Evolutionary conservation across 345 rosid genomes (phyloP).

Genomic region (rapeseed (Brassica napus)): Da-Ae NC_063449.1:44598501-44599000

Average conservation of each 20-base stretch:
- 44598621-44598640: slow-evolving; percentile 86
- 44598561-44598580: neutral
- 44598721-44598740: slow-evolving; percentile 93
- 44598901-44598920: neutral
- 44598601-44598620: slow-evolving; percentile 84
- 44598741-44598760: slow-evolving; percentile 83
- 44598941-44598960: slow-evolving; percentile 74
- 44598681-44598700: slow-evolving; percentile 81
- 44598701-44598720: slow-evolving; percentile 91
- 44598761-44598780: slow-evolving; percentile 78
- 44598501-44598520: slow-evolving; percentile 57
- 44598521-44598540: neutral
- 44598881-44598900: neutral
- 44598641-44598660: slow-evolving; percentile 87
- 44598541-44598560: neutral
- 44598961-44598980: slow-evolving; percentile 88
- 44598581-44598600: slow-evolving; percentile 98
- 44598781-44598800: slow-evolving; percentile 92
- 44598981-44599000: slow-evolving; percentile 85
- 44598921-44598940: slow-evolving; percentile 32
- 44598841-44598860: slow-evolving; percentile 58
- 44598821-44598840: slow-evolving; percentile 83
- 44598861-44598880: slow-evolving; percentile 54
- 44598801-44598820: slow-evolving; percentile 88
- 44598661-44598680: slow-evolving; percentile 89